A percentile compares a stretch with the other conserved stretches of the same genome.
Evolutionary conservation across 306 rosid species (phyloP).

Genomic region (Cucurbita ficifolia): DNA sequence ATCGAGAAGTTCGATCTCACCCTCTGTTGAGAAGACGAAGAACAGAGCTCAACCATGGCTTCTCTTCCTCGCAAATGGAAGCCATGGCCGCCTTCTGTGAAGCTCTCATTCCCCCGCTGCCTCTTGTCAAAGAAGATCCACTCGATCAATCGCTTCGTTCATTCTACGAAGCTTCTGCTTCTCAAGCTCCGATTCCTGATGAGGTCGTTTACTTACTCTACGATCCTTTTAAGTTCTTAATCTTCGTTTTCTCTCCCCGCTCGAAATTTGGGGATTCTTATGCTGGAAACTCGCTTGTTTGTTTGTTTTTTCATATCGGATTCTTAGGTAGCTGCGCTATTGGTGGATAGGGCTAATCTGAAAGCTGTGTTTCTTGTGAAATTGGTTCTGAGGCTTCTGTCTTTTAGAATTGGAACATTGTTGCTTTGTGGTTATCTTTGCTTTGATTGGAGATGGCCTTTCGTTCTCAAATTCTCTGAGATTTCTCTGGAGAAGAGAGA

Average conservation of each 20-base stretch:
- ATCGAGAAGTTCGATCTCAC: conserved; percentile 15
- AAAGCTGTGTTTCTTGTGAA: conserved; percentile 28
- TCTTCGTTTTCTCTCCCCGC: too few relatives aligned
- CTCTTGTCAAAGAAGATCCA: conserved; percentile 8
- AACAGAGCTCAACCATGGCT: conserved; percentile 41
- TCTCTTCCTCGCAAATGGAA: conserved; percentile 45
- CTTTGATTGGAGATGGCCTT: conserved; percentile 63
- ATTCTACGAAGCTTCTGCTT: conserved; percentile 41
- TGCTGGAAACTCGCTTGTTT: background rate
- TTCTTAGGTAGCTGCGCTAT: conserved; percentile 51
- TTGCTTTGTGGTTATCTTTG: conserved; percentile 50
- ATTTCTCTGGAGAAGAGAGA: conserved; percentile 67
- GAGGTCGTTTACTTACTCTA: conserved; percentile 31
- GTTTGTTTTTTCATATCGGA: background rate
- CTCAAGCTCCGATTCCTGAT: conserved; percentile 50
- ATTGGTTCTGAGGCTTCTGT: conserved; percentile 30
- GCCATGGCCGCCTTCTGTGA: conserved; percentile 54
- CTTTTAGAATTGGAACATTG: conserved; percentile 57
- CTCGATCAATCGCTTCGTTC: conserved; percentile 14
- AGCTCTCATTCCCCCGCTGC: conserved; percentile 52
- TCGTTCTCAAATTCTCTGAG: conserved; percentile 54
- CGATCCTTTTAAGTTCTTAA: background rate
- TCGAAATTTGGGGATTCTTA: background rate
- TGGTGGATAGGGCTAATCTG: conserved; percentile 30
- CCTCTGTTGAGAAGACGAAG: conserved; percentile 35